phyloP scores from a whole-genome alignment of 2,329 filamentous ascomycete genomes.

The Coleophoma crateriformis region DNA sequence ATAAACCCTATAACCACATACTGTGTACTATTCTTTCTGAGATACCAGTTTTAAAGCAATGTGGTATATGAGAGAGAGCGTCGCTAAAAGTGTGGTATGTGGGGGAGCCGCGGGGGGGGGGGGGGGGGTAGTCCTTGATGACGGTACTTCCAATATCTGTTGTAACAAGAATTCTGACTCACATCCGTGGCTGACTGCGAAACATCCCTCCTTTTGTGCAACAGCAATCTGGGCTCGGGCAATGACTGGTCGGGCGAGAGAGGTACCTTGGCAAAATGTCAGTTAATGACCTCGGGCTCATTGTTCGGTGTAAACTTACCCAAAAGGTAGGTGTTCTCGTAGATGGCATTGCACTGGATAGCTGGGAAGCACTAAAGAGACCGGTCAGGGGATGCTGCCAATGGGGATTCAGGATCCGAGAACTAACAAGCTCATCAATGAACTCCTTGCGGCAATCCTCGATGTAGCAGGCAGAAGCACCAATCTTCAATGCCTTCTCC shows the following conservation, averaged over 20 bases:
- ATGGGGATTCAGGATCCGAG: no score
- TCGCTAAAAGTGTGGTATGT: no score
- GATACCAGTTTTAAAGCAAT: no score
- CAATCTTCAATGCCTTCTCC: constrained; percentile 56
- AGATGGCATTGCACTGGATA: constrained; percentile 68
- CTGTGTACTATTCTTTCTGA: no score
- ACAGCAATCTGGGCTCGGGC: constrained; percentile 61
- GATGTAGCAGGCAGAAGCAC: constrained; percentile 32
- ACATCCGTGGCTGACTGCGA: constrained; percentile 44
- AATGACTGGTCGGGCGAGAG: constrained; percentile 65
- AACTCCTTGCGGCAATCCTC: constrained; percentile 69
- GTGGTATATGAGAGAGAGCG: no score
- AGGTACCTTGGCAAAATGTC: constrained; percentile 38
- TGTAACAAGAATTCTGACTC: no score
- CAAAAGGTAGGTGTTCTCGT: constrained; percentile 62
- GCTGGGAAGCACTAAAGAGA: constrained; percentile 51
- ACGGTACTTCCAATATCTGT: no score
- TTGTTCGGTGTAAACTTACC: constrained; percentile 28
- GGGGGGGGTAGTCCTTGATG: no score
- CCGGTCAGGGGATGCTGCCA: no score
- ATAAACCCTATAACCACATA: no score
- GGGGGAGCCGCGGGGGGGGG: no score
- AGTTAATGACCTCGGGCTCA: constrained; percentile 1
- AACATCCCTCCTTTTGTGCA: constrained; percentile 51
- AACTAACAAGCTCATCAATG: constrained; percentile 58